A percentile compares a stretch with the other conserved stretches of the same genome.
phyloP scores from a whole-genome alignment of 2,329 filamentous ascomycete genomes.

The Monosporascus ibericus region DNA sequence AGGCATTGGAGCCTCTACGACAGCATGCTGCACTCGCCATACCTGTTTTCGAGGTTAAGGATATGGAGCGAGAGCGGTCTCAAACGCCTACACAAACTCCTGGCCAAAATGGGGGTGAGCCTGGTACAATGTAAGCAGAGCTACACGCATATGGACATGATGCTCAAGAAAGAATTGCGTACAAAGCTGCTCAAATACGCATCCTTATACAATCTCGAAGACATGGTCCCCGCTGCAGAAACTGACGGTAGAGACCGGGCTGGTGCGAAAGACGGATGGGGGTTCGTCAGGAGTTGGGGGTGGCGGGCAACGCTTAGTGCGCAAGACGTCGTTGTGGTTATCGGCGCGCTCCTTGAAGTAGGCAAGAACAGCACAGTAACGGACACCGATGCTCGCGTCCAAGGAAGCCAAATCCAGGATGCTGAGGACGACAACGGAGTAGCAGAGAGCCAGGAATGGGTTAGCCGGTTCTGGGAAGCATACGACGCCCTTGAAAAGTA shows the following conservation, averaged over 20 bases:
- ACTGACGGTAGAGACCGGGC: slow-evolving; percentile 63
- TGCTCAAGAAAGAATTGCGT: slow-evolving; percentile 81
- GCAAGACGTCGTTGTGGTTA: slow-evolving; percentile 86
- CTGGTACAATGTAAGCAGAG: slow-evolving; percentile 89
- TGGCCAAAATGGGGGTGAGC: slow-evolving; percentile 97
- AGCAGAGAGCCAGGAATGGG: slow-evolving; percentile 56
- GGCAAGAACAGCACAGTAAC: slow-evolving; percentile 50
- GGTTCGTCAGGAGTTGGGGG: slow-evolving; percentile 94
- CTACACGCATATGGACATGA: slow-evolving; percentile 98
- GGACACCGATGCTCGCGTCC: slow-evolving; percentile 28
- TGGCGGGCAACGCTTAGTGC: slow-evolving; percentile 93
- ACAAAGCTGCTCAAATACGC: slow-evolving; percentile 86
- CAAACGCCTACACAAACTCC: slow-evolving; percentile 84
- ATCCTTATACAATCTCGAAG: slow-evolving; percentile 87
- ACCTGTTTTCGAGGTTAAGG: slow-evolving; percentile 83
- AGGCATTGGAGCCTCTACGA: slow-evolving; percentile 97
- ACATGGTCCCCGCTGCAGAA: slow-evolving; percentile 76
- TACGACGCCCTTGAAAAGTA: slow-evolving; percentile 68
- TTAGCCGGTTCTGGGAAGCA: slow-evolving; percentile 63
- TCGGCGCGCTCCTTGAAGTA: slow-evolving; percentile 89
- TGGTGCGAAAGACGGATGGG: slow-evolving; percentile 85
- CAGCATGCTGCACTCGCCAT: slow-evolving; percentile 96
- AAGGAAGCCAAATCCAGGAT: slow-evolving; percentile 28
- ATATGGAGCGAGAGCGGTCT: slow-evolving; percentile 89
- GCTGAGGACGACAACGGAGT: slow-evolving; percentile 39